Evolutionary conservation across 176 grass and related monocot species (phyloP).

Genomic region (Typha latifolia): DNA sequence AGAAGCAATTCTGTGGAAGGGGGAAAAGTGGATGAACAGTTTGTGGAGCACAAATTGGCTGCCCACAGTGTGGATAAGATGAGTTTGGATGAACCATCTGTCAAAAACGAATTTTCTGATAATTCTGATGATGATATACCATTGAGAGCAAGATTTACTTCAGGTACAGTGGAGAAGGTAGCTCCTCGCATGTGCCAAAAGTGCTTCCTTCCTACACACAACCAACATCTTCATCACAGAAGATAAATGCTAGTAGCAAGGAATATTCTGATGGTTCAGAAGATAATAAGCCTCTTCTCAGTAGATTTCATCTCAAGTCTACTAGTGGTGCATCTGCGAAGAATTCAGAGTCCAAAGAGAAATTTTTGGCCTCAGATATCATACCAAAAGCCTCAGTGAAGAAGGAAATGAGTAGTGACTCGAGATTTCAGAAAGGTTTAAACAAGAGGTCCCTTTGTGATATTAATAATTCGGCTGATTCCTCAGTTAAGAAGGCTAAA

Average conservation of each 20-base stretch:
- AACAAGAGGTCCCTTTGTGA: constrained; percentile 50
- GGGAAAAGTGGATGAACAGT: not conserved
- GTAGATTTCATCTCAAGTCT: constrained; percentile 28
- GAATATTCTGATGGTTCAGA: constrained; percentile 75
- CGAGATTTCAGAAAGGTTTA: constrained; percentile 23
- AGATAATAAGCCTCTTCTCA: constrained; percentile 72
- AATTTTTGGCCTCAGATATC: constrained; percentile 4
- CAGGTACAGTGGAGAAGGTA: constrained; percentile 12
- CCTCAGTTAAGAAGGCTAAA: constrained; percentile 46
- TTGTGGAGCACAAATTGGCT: not conserved
- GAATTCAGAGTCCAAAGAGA: not conserved
- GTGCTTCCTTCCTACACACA: not conserved
- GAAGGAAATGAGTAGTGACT: constrained; percentile 20
- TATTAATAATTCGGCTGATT: constrained; percentile 27
- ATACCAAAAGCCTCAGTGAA: constrained; percentile 26
- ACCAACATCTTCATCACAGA: not conserved
- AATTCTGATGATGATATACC: constrained; percentile 58
- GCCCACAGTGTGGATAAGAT: constrained; percentile 10
- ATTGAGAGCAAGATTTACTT: constrained; percentile 30
- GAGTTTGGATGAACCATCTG: not conserved
- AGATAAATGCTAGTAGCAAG: constrained; percentile 1
- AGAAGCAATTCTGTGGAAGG: constrained; percentile 13
- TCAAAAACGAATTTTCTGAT: constrained; percentile 29
- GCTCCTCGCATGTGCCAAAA: not conserved
- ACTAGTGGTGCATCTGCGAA: not conserved